Percentiles rank a stretch among this genome's conserved stretches.
Evolutionary conservation across 2,329 filamentous ascomycete species (phyloP).

Genomic region (Magnaporthales sp.): DNA sequence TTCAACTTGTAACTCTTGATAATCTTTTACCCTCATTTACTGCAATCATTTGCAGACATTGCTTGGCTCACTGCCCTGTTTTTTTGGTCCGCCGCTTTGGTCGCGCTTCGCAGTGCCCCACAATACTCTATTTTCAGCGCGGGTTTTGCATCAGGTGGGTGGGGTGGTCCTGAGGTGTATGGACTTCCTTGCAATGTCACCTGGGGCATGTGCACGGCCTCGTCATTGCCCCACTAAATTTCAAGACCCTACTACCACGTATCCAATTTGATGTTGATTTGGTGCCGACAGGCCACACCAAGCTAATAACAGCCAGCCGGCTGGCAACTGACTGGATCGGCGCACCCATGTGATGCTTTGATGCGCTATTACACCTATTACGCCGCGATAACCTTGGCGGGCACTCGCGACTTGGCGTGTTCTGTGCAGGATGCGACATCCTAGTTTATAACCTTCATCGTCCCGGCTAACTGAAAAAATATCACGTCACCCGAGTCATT

Average conservation of each 20-base stretch:
- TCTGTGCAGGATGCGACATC: background rate
- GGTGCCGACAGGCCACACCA: background rate
- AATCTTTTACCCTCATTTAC: too few species aligned
- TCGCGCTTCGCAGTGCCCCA: too few species aligned
- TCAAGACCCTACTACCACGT: background rate
- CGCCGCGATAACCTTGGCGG: background rate
- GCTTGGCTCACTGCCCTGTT: too few species aligned
- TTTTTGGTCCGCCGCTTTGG: too few species aligned
- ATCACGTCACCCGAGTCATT: slow-evolving; percentile 2
- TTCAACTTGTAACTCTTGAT: too few species aligned
- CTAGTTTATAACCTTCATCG: background rate
- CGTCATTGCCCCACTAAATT: slow-evolving; percentile 2
- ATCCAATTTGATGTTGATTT: background rate
- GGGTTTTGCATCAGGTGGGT: too few species aligned
- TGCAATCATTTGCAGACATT: too few species aligned
- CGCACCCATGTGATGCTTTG: background rate
- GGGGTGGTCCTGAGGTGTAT: too few species aligned
- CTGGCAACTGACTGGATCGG: background rate
- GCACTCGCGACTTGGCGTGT: background rate
- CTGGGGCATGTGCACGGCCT: background rate
- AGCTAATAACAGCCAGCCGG: background rate
- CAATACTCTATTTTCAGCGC: too few species aligned
- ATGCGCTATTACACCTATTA: background rate
- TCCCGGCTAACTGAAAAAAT: background rate
- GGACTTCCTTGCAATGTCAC: background rate